Conservation (phyloP, 768 basidiomycete genomes). For the Naganishia randhawae region DNA sequence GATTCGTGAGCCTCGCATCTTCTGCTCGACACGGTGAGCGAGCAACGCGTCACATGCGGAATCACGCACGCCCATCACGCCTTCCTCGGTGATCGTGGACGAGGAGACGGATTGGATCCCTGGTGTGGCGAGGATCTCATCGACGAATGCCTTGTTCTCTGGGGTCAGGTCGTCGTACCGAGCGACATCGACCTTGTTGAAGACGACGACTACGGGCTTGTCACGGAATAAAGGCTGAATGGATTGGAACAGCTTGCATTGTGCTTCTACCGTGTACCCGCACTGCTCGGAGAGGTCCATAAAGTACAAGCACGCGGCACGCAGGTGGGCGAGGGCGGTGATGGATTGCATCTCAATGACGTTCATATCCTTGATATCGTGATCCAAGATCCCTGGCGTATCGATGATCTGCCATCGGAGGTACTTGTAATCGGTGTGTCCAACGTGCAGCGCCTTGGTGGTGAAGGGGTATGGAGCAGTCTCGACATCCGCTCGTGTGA, state of each 20-base stretch:
- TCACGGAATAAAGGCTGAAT: slow-evolving; percentile 94
- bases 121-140: slow-evolving; percentile 72
- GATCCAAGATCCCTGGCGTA: slow-evolving; percentile 96
- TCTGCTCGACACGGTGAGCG: slow-evolving; percentile 87
- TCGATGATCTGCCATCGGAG: slow-evolving; percentile 99
- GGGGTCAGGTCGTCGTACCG: slow-evolving; percentile 77
- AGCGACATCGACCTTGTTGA: slow-evolving; percentile 95
- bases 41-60: slow-evolving; percentile 91
- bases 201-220: slow-evolving; percentile 88
- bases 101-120: slow-evolving; percentile 71
- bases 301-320: slow-evolving; percentile 91
- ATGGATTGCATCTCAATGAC: slow-evolving; percentile 99
- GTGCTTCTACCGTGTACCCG: slow-evolving; percentile 89
- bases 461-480: slow-evolving; percentile 78
- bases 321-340: slow-evolving; percentile 92
- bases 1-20: slow-evolving; percentile 89
- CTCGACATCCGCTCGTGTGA: slow-evolving; percentile 97
- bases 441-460: slow-evolving; percentile 96
- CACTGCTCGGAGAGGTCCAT: slow-evolving; percentile 99
- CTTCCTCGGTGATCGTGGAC: slow-evolving; percentile 94
- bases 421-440: slow-evolving; percentile 98
- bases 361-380: slow-evolving; percentile 99
- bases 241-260: slow-evolving; percentile 99
- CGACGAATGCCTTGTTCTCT: slow-evolving; percentile 72
- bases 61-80: slow-evolving; percentile 95